Percentiles rank a stretch among this genome's conserved stretches.
Evolutionary conservation across 2,329 filamentous ascomycete species (phyloP).

Genomic region (Cytospora schulzeri): DNA sequence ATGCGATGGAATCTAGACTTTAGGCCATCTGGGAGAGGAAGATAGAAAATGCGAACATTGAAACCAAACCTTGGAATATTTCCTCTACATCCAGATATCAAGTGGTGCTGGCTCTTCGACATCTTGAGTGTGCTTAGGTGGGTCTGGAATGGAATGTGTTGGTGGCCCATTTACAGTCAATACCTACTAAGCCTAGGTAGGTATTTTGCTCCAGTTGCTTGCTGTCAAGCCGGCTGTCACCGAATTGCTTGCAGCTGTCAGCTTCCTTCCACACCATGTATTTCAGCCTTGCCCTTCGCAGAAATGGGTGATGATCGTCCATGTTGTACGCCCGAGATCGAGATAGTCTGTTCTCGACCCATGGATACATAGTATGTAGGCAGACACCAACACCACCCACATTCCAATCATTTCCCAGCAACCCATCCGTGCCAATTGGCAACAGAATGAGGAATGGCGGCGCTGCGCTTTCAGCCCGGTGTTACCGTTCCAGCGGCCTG

Average conservation of each 20-base stretch:
- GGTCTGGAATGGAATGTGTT: slow-evolving; percentile 1
- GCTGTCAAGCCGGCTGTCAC: slow-evolving; percentile 12
- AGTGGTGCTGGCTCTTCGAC: not conserved
- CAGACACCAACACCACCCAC: slow-evolving; percentile 18
- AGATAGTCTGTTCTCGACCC: slow-evolving; percentile 18
- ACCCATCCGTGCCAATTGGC: too few relatives aligned
- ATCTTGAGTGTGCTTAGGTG: too few relatives aligned
- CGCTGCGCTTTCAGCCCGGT: slow-evolving; percentile 3
- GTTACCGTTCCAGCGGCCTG: not conserved
- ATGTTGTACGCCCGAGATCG: slow-evolving; percentile 17
- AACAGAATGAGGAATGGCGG: slow-evolving; percentile 27
- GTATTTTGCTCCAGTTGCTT: slow-evolving; percentile 8
- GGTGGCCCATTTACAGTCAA: not conserved
- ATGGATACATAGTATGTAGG: slow-evolving; percentile 2
- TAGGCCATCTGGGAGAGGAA: too few relatives aligned
- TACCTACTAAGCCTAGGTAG: not conserved
- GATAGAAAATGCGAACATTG: too few relatives aligned
- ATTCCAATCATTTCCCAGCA: slow-evolving; percentile 8
- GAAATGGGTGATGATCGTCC: slow-evolving; percentile 19
- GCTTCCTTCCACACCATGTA: slow-evolving; percentile 13
- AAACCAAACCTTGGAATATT: not conserved
- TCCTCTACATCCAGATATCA: not conserved
- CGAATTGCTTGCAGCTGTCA: slow-evolving; percentile 23
- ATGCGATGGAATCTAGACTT: too few relatives aligned
- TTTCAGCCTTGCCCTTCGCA: slow-evolving; percentile 21